Evolutionary conservation across 202 grass and related monocot species (phyloP), one percentile per base, ranked within the genome.

Genomic region (Bolboschoenoplectus hybrid): DNA sequence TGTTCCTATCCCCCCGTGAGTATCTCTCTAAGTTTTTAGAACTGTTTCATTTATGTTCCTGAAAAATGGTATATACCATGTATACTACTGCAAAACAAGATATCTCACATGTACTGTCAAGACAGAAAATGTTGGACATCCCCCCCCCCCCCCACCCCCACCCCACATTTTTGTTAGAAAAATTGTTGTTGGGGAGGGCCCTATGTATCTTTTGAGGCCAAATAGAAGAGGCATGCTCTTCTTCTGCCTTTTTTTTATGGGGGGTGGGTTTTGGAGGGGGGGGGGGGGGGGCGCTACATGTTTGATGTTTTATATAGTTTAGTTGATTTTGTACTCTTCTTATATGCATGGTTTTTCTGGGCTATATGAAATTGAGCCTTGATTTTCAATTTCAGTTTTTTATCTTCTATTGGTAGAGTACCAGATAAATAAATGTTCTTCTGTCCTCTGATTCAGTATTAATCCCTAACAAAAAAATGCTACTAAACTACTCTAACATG

Each of bases 1-100:
- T 89, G 93, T 88, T 86, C 44, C 84, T 80, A 89, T 97, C 43
- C 93, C 95, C 49, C 90, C 91, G 93, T 98, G 91, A 86, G 89
- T 91, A 32, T 84, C 19, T 67, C 12, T 66, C 6, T 20, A 58
- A 84, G 32, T 82, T 53, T 5, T 17, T 67, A 2, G 14, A 19
- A 52, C 19, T 36, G 20, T 69, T 20, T 70, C 34, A 67, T 56
- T 55, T 78, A 5, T 43, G 12, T n/a, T 36, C 13, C 35, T 79
- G 9, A 35, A 16, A 79, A 79, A 41, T 78, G 17, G 1, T 74
- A 74, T 32, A 74, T 50, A 51, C 19, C 9, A 1, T 49, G 44
- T 49, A 19, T 50, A 50, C 44, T 20, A 1, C 9, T 35, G 19
- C 43, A 74, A 74, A 74, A 20, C 20, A 35, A 74, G n/a, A 52